Percentiles rank a stretch among this genome's conserved stretches.
phyloP scores from a whole-genome alignment of 73 alveolate genomes.

The Paramecium primaurelia region DNA sequence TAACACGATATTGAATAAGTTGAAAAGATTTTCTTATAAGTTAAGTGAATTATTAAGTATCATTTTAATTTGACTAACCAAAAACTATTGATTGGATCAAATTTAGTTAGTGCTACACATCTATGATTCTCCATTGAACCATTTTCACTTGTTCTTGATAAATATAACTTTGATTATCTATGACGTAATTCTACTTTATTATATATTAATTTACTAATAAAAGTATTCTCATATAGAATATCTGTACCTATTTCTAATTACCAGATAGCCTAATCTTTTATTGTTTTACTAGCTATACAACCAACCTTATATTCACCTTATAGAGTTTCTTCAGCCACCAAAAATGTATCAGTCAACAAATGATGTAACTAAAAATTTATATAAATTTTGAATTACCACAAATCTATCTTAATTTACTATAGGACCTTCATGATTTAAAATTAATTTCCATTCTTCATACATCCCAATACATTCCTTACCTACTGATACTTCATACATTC shows the following conservation, averaged over 20 bases:
- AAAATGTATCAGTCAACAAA: not conserved
- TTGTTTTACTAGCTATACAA: not conserved
- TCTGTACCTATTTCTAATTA: not conserved
- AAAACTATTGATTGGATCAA: constrained; percentile 19
- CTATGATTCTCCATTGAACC: not conserved
- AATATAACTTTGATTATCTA: not conserved
- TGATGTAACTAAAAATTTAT: not conserved
- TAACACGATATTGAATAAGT: not conserved
- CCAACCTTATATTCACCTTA: not conserved
- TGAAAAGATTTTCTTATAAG: not conserved
- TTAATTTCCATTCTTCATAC: not conserved
- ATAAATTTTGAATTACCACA: not conserved
- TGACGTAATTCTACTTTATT: not conserved
- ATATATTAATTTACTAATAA: not conserved
- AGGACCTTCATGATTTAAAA: not conserved
- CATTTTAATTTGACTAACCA: not conserved
- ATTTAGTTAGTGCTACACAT: not conserved
- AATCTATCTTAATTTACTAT: not conserved
- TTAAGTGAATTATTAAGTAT: not conserved
- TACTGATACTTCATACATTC: not conserved
- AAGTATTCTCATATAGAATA: not conserved
- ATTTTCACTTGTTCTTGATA: not conserved
- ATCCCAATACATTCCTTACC: not conserved
- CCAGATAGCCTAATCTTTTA: not conserved
- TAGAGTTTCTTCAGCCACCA: not conserved